Percentiles rank a stretch among this genome's conserved stretches.
Evolutionary conservation across 805 yeast genomes (phyloP).

Genomic region (Lipomyces yamadae): DNA sequence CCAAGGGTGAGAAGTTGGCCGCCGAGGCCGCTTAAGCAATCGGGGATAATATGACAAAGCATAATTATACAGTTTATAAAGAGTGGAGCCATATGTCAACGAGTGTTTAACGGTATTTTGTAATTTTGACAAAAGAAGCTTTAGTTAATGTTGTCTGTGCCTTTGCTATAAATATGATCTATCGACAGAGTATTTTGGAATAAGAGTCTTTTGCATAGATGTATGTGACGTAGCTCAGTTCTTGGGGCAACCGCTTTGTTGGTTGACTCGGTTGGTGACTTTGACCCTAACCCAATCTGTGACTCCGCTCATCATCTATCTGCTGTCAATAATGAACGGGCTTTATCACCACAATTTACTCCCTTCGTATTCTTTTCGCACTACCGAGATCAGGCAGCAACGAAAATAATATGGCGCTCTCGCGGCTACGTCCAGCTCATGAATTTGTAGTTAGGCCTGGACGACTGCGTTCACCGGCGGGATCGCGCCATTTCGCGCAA

Average conservation of each 20-base stretch:
- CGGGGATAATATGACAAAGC: background rate
- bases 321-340: background rate
- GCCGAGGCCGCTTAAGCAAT: slow-evolving; percentile 33
- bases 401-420: background rate
- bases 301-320: background rate
- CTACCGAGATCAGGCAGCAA: background rate
- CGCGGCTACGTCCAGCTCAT: background rate
- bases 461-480: background rate
- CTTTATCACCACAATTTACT: background rate
- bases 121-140: background rate
- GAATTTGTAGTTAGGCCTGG: background rate
- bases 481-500: background rate
- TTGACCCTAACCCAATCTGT: background rate
- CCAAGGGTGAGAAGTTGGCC: slow-evolving; percentile 99
- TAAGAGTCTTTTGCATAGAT: background rate
- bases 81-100: background rate
- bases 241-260: background rate
- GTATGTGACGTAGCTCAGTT: background rate
- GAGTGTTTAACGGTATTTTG: background rate
- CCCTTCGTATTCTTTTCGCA: background rate
- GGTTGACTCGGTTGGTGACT: background rate
- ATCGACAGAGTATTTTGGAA: background rate
- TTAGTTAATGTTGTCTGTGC: slow-evolving; percentile 1
- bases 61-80: slow-evolving; percentile 1
- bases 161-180: background rate